Base-by-base conservation (phyloP, 176 grass and related monocot genomes). In the Pontederia paniculata region DNA sequence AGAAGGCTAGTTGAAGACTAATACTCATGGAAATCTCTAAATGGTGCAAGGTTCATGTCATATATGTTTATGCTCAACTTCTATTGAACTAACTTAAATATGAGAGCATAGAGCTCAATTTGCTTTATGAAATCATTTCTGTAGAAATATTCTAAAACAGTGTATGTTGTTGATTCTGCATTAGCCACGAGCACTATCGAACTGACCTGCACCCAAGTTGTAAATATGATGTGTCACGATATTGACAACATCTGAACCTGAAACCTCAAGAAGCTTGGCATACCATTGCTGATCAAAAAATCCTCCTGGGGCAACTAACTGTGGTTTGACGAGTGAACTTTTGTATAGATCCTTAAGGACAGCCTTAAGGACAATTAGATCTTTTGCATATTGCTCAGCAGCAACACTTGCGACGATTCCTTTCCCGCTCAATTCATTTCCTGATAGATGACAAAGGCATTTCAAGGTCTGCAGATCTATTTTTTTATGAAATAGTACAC, bases 261-360 rank as follows among this genome's bases (percentile, higher is more conserved):
- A 84, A 73, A 70, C 74, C 63, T 81, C 58, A 75, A 90, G 74
- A 72, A 90, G 69, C 54, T 76, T 71, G 42, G 78, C 66, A 70
- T 85, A 90, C 86, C 86, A 90, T n/a, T 84, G 78, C 41, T 75
- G 81, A 82, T 90, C 81, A 78, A 85, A 90, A 68, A 90, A 85
- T 70, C 86, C 86, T 73, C 86, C 86, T n/a, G 86, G 86, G 13
- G 78, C 86, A 74, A 90, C 63, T 9, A 90, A 18, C n/a, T 76
- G 57, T 57, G 86, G 81, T 13, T 76, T 62, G 15, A 72, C 67
- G 7, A 72, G 25, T 50, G 81, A 76, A 31, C 75, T 22, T 52
- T 69, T 71, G 59, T 90, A 90, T 50, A 90, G 54, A 55, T 78
- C 48, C 12, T 20, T 72, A 47, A 90, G 50, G 6, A 85, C 74